Evolutionary conservation across 345 rosid species (phyloP).

Genomic region (Iberis pinnata): DNA sequence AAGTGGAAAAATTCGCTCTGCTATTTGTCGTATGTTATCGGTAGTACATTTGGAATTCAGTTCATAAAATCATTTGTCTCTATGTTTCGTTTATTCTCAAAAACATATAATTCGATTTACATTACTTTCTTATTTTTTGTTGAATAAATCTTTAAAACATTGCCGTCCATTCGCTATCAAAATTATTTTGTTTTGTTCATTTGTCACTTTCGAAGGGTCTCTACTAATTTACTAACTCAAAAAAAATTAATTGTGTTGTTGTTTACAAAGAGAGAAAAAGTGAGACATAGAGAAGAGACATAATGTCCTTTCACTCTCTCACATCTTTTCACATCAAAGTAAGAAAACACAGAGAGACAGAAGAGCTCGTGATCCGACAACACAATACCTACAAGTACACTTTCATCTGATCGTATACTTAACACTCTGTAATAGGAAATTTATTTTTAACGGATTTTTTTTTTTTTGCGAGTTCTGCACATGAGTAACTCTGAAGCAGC

Average conservation of each 20-base stretch:
- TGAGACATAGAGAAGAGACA: constrained; percentile 22
- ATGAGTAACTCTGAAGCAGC: too few relatives aligned
- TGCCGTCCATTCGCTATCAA: constrained; percentile 26
- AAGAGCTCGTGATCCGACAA: constrained; percentile 34
- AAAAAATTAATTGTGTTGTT: too few relatives aligned
- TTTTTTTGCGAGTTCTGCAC: too few relatives aligned
- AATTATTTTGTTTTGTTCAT: constrained; percentile 26
- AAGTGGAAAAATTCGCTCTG: constrained; percentile 9
- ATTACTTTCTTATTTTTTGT: background rate
- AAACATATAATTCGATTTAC: constrained; percentile 15
- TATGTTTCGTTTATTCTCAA: constrained; percentile 18
- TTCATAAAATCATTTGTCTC: constrained; percentile 21
- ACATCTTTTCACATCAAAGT: constrained; percentile 20
- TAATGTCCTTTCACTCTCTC: constrained; percentile 25
- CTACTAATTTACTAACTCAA: constrained; percentile 16
- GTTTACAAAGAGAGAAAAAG: background rate
- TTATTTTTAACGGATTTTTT: too few relatives aligned
- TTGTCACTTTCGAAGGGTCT: constrained; percentile 21
- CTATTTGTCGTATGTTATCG: constrained; percentile 17
- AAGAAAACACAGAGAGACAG: constrained; percentile 23
- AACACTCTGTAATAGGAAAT: too few relatives aligned
- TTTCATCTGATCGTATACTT: too few relatives aligned
- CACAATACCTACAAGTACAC: constrained; percentile 26
- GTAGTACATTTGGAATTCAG: constrained; percentile 18
- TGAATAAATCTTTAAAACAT: constrained; percentile 9